These are phyloP conservation scores for Testicularia cyperi DNA, from an alignment of 1,284 basidiomycete genomes.

Conservation along the genomic window DNA sequence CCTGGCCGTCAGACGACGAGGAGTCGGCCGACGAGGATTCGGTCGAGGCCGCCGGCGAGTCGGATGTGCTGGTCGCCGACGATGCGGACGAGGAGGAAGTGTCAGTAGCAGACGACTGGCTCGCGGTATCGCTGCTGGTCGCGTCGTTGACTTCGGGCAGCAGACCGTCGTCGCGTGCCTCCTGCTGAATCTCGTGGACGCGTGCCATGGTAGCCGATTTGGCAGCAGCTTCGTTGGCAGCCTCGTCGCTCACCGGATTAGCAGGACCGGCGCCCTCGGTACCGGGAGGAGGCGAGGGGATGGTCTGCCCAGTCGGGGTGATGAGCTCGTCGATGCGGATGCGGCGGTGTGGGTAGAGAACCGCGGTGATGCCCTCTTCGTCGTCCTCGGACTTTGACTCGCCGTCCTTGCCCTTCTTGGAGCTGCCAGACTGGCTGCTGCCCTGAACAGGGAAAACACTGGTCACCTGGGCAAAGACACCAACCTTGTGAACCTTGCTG, in stretches of 20 bases:
- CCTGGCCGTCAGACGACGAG: conserved; percentile 10
- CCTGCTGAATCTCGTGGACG: conserved; percentile 44
- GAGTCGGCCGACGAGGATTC: background rate
- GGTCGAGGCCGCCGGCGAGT: background rate
- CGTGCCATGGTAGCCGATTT: conserved; percentile 25
- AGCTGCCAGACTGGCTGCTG: conserved; percentile 25
- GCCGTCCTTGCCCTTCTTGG: conserved; percentile 60
- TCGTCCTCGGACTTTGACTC: conserved; percentile 81
- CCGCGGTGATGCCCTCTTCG: conserved; percentile 82
- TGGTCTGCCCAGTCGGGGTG: conserved; percentile 41
- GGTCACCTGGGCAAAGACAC: conserved; percentile 96
- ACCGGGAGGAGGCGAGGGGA: conserved; percentile 36
- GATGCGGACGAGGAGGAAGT: conserved; percentile 16
- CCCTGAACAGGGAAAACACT: conserved; percentile 72
- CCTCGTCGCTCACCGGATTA: conserved; percentile 40
- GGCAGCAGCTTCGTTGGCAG: conserved; percentile 36
- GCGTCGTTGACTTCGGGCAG: conserved; percentile 38
- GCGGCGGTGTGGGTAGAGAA: conserved; percentile 89
- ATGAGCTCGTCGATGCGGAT: conserved; percentile 83
- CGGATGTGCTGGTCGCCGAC: background rate
- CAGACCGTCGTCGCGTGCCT: conserved; percentile 31
- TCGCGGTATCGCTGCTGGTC: conserved; percentile 20
- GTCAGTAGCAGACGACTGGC: conserved; percentile 16
- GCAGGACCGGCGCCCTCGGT: conserved; percentile 36
- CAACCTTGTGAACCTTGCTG: conserved; percentile 86